Evolutionary conservation across 1,284 basidiomycete species (phyloP).

Genomic region (Microbotryomycetes sp.): DNA sequence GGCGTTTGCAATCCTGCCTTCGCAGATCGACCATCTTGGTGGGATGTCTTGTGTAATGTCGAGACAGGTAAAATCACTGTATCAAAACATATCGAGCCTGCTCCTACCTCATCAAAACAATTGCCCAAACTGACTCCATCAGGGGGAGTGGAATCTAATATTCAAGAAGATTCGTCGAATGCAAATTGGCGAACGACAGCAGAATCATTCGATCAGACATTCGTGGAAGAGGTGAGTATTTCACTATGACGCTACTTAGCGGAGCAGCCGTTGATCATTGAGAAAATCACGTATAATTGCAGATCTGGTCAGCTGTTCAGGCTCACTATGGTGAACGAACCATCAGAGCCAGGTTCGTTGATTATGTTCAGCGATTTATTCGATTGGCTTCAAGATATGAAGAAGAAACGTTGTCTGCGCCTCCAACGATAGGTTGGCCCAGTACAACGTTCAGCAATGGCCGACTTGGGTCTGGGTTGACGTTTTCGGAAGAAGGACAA

Average conservation of each 20-base stretch:
- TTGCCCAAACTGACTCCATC: not conserved
- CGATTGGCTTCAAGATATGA: conserved; percentile 70
- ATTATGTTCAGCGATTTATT: conserved; percentile 68
- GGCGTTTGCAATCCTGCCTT: conserved; percentile 96
- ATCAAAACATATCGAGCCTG: conserved; percentile 65
- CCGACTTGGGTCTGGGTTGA: conserved; percentile 59
- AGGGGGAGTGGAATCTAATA: not conserved
- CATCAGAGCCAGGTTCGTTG: conserved; percentile 69
- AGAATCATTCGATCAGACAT: conserved; percentile 67
- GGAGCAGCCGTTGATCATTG: conserved; percentile 13
- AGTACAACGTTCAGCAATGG: conserved; percentile 43
- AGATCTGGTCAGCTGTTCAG: conserved; percentile 64
- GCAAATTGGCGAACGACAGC: conserved; percentile 7
- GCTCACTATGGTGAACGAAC: conserved; percentile 70
- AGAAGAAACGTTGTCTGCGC: conserved; percentile 56
- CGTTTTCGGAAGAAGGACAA: conserved; percentile 58
- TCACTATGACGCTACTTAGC: conserved; percentile 1
- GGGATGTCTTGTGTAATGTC: conserved; percentile 90
- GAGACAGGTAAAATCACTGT: conserved; percentile 77
- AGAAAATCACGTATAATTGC: not conserved
- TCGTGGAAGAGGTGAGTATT: conserved; percentile 79
- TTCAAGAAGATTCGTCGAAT: not conserved
- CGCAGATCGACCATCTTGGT: conserved; percentile 65
- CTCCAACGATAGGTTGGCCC: conserved; percentile 59
- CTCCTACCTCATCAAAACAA: not conserved